Conservation (phyloP, 2,329 filamentous ascomycete genomes). For the Aspergillus clavatus region DNA sequence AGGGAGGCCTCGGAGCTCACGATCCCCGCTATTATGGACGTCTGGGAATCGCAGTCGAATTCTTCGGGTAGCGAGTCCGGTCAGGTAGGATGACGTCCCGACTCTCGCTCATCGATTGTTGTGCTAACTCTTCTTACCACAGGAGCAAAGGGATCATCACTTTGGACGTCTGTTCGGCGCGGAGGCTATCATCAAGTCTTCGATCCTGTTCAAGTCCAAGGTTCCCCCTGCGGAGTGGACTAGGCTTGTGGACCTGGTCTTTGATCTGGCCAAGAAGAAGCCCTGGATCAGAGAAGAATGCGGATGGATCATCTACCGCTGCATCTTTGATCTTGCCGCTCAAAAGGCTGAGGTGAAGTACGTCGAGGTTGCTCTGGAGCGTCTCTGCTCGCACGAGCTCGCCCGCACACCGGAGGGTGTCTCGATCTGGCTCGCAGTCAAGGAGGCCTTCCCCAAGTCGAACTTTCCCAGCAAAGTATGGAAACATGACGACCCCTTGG, state of each 20-base stretch:
- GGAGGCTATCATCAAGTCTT: slow-evolving; percentile 77
- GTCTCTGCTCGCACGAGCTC: slow-evolving; percentile 60
- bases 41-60: slow-evolving; percentile 51
- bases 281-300: slow-evolving; percentile 87
- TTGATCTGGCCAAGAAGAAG: slow-evolving; percentile 73
- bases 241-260: slow-evolving; percentile 65
- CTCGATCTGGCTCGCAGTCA: slow-evolving; percentile 75
- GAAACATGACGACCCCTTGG: slow-evolving; percentile 67
- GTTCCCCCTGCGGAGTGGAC: slow-evolving; percentile 49
- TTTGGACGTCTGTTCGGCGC: slow-evolving; percentile 85
- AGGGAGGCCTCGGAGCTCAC: slow-evolving; percentile 31
- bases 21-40: slow-evolving; percentile 44
- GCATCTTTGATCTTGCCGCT: slow-evolving; percentile 53
- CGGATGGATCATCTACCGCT: slow-evolving; percentile 73
- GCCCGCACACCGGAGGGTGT: slow-evolving; percentile 82
- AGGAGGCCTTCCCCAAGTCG: slow-evolving; percentile 59
- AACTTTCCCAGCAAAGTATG: slow-evolving; percentile 67
- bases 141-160: slow-evolving; percentile 81
- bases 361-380: slow-evolving; percentile 58
- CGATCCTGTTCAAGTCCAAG: slow-evolving; percentile 59
- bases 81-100: slow-evolving; percentile 40
- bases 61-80: slow-evolving; percentile 50
- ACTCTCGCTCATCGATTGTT: not conserved
- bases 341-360: slow-evolving; percentile 43
- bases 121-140: slow-evolving; percentile 26